Conservation (phyloP, 176 grass and related monocot species). For the Tillandsia fasciculata region DNA sequence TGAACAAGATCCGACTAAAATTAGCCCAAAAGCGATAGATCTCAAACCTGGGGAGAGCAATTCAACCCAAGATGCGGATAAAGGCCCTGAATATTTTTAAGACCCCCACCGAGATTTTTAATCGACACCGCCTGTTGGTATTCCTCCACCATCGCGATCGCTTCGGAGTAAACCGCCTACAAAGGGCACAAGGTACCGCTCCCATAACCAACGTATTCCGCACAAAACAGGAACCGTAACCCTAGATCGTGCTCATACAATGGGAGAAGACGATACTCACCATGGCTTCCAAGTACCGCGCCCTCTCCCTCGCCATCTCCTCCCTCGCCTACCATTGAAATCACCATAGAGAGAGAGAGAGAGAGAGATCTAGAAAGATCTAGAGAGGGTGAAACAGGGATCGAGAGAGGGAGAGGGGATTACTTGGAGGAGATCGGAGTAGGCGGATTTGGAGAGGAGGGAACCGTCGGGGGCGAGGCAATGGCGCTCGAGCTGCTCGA, state of each 20-base stretch:
- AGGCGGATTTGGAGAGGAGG: conserved; percentile 65
- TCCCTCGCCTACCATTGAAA: conserved; percentile 53
- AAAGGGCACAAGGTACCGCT: not conserved
- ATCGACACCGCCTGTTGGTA: conserved; percentile 57
- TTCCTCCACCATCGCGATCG: conserved; percentile 77
- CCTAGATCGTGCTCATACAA: not conserved
- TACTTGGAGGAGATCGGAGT: conserved; percentile 77
- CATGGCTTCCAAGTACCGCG: conserved; percentile 75
- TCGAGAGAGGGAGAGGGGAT: not conserved
- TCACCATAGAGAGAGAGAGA: not conserved
- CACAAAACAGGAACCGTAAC: not conserved
- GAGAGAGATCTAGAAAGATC: not conserved
- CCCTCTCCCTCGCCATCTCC: conserved; percentile 75
- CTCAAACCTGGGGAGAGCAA: conserved; percentile 57
- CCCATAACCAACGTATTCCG: conserved; percentile 8
- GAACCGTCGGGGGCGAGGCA: conserved; percentile 90
- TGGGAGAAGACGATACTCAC: conserved; percentile 25
- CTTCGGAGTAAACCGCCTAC: conserved; percentile 82
- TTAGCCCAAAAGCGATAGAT: not conserved
- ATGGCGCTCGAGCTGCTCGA: conserved; percentile 83
- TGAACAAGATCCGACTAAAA: not conserved
- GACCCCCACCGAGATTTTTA: conserved; percentile 31
- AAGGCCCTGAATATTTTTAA: conserved; percentile 32
- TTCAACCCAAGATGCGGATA: conserved; percentile 46
- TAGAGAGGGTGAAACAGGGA: not conserved